Evolutionary conservation across 352 stramenopile species (phyloP), one percentile per base, ranked within the genome.

Genomic region (Pythium dissimile): DNA sequence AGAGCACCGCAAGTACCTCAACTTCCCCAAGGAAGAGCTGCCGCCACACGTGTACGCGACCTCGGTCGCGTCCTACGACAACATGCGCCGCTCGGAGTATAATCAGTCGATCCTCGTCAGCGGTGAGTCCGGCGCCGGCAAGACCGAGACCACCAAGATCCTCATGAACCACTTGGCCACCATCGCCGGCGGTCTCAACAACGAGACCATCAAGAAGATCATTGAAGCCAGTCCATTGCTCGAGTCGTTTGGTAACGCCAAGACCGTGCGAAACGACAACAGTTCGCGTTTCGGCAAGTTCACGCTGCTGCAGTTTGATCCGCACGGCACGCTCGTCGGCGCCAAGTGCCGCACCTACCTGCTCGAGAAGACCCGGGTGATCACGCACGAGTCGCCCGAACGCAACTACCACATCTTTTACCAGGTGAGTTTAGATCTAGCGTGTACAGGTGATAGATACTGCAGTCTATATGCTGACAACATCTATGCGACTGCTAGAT

Each of bases 381-480:
- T 97, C 26, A 88, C 91, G 28, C 95, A 99, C 66, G 91, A 95
- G 53, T 77, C 76, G 2, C 79, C 89, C 2, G 96, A 99, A 69
- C 74, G 96, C 23, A 98, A 98, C 67, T 98, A 98, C 73, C 94
- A 98, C 73, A 98, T 99, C 60, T 98, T 98, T 67, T 98, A 98
- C 68, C 85, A 98, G 70, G 63, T 92, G 47, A 55, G 23, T 39
- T 23, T 8, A 24, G 52, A 37, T 51, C n/a, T 15, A 54, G 8
- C 13, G 12, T 41, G 13, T 55, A 11, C 4, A 21, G 26, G 12
- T 62, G n/a, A 20, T 21, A 32, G 39, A 16, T 44, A 4, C 5
- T 56, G 23, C 20, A 39, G 26, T 4, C n/a, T 39, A 10, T 5
- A 43, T 31, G 9, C 23, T 45, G 23, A 27, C 7, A 23, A 23